Evolutionary conservation across 2,329 filamentous ascomycete genomes (phyloP).

Genomic region (Sordariomycetes sp.): DNA sequence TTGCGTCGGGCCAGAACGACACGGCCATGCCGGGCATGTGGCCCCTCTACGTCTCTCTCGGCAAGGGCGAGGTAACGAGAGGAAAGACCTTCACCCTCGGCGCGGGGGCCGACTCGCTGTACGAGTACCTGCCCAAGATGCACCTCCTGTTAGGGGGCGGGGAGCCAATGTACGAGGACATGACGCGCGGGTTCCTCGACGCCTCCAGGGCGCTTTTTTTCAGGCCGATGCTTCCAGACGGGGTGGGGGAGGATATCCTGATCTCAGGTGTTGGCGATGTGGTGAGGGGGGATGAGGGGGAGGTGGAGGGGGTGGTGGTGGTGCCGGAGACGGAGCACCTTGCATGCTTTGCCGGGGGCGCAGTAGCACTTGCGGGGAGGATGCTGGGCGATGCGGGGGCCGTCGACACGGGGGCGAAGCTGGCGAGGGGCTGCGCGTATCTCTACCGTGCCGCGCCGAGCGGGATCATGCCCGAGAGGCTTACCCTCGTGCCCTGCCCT

Average conservation of each 20-base stretch:
- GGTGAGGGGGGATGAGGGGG: constrained; percentile 20
- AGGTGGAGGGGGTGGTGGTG: constrained; percentile 9
- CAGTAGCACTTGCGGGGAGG: constrained; percentile 48
- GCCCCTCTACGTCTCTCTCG: constrained; percentile 41
- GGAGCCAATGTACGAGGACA: constrained; percentile 21
- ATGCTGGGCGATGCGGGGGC: constrained; percentile 41
- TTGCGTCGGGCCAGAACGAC: constrained; percentile 37
- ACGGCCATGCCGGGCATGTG: constrained; percentile 50
- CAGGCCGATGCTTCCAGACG: constrained; percentile 46
- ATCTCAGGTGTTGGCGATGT: constrained; percentile 40
- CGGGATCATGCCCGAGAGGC: constrained; percentile 49
- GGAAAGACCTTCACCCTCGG: constrained; percentile 18
- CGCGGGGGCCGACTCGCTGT: constrained; percentile 42
- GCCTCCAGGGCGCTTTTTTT: constrained; percentile 52
- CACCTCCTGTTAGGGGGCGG: constrained; percentile 52
- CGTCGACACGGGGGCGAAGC: constrained; percentile 39
- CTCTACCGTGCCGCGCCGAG: constrained; percentile 42
- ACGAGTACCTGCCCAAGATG: constrained; percentile 55
- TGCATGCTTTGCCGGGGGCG: constrained; percentile 52
- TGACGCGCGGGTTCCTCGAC: constrained; percentile 34
- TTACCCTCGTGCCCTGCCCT: constrained; percentile 31
- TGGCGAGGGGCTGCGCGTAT: constrained; percentile 53
- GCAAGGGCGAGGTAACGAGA: constrained; percentile 21
- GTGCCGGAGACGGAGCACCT: constrained; percentile 38
- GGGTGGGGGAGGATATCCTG: constrained; percentile 37